Evolutionary conservation across 345 rosid species (phyloP), one percentile per base, ranked within the genome.

Genomic region (Psidium friedrichsthalianum): DNA sequence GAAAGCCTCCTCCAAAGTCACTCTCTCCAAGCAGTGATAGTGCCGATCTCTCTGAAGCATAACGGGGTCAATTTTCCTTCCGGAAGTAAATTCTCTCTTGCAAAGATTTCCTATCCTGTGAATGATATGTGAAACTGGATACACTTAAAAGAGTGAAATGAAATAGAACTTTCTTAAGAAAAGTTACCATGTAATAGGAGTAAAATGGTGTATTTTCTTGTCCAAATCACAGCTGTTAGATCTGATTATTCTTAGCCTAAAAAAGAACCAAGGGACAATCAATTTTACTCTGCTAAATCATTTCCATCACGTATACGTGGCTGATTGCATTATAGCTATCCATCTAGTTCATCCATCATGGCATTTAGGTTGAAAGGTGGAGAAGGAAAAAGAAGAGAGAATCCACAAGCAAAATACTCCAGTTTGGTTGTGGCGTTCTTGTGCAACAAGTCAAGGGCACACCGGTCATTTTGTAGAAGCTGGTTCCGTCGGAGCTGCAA

Each of bases 31-130:
- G 87, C 51, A 88, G 59, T 6, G 92, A 94, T 76, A 88, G 84
- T 12, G 91, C 86, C 2, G 95, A 93, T 85, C 90, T 94, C 80
- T 91, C 92, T 0, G 94, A 94, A 89, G 94, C 95, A 83, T 92
- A 89, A 90, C 69, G 59, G 24, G 83, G 57, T 21, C 6, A 9
- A 53, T 83, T 83, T 69, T 86, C 64, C 32, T 49, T 4, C 20
- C n/a, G 13, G 20, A 10, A 69, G 44, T 18, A 22, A 82, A 69
- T 69, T 32, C 80, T 69, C 80, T 69, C 4, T 12, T 36, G 13
- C 47, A 36, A 69, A 69, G 80, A 69, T 69, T 69, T 18, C 47
- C 11, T 69, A 32, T 47, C 80, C 21, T 69, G 80, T 36, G 47
- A 36, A 69, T 36, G 40, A 49, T 32, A 82, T 59, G 51, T 42